Base-by-base conservation (phyloP, 2,329 filamentous ascomycete species). In the Grosmannia huntii region DNA sequence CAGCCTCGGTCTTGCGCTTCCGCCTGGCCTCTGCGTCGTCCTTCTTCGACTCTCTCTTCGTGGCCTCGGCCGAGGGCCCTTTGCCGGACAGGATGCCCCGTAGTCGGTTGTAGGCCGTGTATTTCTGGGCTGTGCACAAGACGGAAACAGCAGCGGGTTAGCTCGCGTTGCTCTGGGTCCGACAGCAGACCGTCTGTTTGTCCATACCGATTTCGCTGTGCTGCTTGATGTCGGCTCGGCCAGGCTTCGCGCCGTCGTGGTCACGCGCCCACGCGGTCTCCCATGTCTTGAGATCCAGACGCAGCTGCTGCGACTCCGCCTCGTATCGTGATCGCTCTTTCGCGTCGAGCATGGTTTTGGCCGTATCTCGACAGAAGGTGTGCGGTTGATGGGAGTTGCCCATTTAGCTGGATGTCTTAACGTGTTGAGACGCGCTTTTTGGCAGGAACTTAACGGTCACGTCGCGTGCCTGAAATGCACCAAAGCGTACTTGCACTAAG, bases 161-260 rank as follows among this genome's bases (percentile, higher is more conserved):
- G 11, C 53, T 27, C 21, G 10, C n/a, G 59, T 55, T 48, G 31
- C 55, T 28, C 7, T 50, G 1, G 6, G 52, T 44, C 46, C 12
- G 46, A 50, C 2, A 6, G 53, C 46, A n/a, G 46, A 19, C 16
- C 19, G 19, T 16, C 41, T 44, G 41, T 5, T 44, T n/a, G 41
- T 44, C 31, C 31, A 19, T 78, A 89, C 87, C 85, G 65, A 91
- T 90, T 0, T 79, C 78, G 7, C 80, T 77, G 65, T 89, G 83
- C 56, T 78, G 76, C 71, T 89, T 90, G 74, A 92, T 90, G 66
- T 90, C 87, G n/a, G 83, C 80, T 59, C 86, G 79, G 55, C 78
- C 75, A 4, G 88, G 85, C 73, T 90, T 91, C 62, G 76, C 79
- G 55, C 87, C 87, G 36, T 72, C 74, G 66, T 91, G 79, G 19